Percentiles rank a stretch among this genome's conserved stretches.
These are phyloP conservation scores for Alternaria alternata DNA, from an alignment of 2,329 filamentous ascomycete genomes.

Conservation along the genomic window DNA sequence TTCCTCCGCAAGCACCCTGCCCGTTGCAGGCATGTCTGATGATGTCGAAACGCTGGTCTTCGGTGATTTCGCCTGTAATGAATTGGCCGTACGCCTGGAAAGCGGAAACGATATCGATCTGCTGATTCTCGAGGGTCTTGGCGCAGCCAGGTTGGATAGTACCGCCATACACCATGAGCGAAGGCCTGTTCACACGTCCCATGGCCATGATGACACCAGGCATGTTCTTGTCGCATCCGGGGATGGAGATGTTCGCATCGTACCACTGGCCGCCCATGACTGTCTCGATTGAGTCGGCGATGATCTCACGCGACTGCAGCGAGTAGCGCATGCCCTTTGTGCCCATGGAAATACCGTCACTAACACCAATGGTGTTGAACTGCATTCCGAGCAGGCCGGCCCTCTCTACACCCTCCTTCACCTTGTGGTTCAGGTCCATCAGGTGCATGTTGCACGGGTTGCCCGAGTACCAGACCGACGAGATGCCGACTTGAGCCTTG, in stretches of 20 bases:
- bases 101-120: constrained; percentile 93
- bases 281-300: constrained; percentile 97
- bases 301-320: constrained; percentile 92
- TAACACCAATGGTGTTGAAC: constrained; percentile 99
- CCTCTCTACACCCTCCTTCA: constrained; percentile 75
- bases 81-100: constrained; percentile 99
- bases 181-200: constrained; percentile 92
- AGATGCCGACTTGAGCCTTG: constrained; percentile 97
- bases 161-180: constrained; percentile 97
- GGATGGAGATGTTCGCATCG: constrained; percentile 94
- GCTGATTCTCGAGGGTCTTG: constrained; percentile 69
- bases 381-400: constrained; percentile 91
- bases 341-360: constrained; percentile 97
- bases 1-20: constrained; percentile 83
- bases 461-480: constrained; percentile 96
- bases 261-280: constrained; percentile 99
- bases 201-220: constrained; percentile 74
- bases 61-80: constrained; percentile 87
- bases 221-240: constrained; percentile 99
- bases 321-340: constrained; percentile 97
- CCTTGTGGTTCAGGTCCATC: constrained; percentile 82
- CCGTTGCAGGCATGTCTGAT: constrained; percentile 91
- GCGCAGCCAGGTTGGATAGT: constrained; percentile 93
- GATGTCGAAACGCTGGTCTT: constrained; percentile 92
- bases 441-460: constrained; percentile 99